Conservation (phyloP, 108 stramenopile genomes). For the Cyclotella kingstonii region DNA sequence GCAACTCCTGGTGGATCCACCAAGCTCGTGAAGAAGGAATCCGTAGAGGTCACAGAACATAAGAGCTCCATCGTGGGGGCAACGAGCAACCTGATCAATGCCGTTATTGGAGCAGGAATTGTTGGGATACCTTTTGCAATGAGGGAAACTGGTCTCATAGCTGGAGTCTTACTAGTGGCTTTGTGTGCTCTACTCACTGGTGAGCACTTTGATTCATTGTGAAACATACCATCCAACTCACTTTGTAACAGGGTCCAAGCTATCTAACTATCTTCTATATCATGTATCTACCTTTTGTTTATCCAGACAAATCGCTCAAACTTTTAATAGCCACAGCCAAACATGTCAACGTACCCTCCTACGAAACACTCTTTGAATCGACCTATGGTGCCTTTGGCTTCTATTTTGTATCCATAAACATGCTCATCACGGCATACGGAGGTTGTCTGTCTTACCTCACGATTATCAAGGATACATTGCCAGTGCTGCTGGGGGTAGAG, state of each 20-base stretch:
- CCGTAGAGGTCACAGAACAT: constrained; percentile 40
- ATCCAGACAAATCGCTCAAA: constrained; percentile 65
- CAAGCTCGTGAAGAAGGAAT: constrained; percentile 27
- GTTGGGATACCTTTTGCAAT: constrained; percentile 88
- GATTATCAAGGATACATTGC: constrained; percentile 83
- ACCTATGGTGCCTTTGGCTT: constrained; percentile 57
- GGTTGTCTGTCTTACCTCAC: constrained; percentile 80
- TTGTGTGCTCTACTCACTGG: constrained; percentile 51
- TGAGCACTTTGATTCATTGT: not conserved
- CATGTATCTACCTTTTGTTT: not conserved
- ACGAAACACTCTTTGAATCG: constrained; percentile 37
- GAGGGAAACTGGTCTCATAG: constrained; percentile 68
- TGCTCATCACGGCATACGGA: constrained; percentile 85
- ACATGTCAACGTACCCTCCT: constrained; percentile 63
- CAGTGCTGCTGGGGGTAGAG: constrained; percentile 58
- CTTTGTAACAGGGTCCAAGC: not conserved
- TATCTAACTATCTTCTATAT: not conserved
- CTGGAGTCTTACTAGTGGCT: constrained; percentile 64
- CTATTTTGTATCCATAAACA: constrained; percentile 62
- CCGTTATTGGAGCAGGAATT: constrained; percentile 86
- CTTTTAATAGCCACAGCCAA: constrained; percentile 76
- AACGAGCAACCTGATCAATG: constrained; percentile 76
- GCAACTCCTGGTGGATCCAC: constrained; percentile 47
- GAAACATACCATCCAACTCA: not conserved
- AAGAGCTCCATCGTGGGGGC: constrained; percentile 72